Conservation (phyloP, 495 filamentous ascomycete genomes). For the Glutinoglossum americanum region DNA sequence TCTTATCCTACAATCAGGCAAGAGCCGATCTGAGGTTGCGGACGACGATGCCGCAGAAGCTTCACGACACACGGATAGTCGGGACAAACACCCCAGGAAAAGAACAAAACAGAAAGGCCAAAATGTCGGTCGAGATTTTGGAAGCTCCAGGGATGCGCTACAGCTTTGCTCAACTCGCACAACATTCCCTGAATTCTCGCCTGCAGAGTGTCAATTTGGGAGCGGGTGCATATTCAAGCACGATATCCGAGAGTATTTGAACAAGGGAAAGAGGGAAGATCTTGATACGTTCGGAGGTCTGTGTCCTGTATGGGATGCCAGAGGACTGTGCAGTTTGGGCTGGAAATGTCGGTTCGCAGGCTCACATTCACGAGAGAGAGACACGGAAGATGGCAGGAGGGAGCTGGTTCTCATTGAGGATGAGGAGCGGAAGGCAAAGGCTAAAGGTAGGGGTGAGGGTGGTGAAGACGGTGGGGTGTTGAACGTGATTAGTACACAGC, state of each 20-base stretch:
- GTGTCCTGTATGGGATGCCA: conserved; percentile 59
- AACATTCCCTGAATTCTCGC: conserved; percentile 52
- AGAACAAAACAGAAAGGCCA: conserved; percentile 57
- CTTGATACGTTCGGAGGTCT: conserved; percentile 47
- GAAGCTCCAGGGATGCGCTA: conserved; percentile 52
- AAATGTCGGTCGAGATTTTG: conserved; percentile 73
- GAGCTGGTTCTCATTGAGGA: conserved; percentile 54
- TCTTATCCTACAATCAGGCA: conserved; percentile 23
- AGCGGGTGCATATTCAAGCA: conserved; percentile 62
- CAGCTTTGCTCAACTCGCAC: conserved; percentile 53
- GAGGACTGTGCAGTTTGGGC: conserved; percentile 55
- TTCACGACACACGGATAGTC: conserved; percentile 20
- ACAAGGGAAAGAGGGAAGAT: conserved; percentile 59
- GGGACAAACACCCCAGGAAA: conserved; percentile 27
- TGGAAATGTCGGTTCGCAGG: conserved; percentile 84
- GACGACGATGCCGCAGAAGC: conserved; percentile 57
- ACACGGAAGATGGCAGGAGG: conserved; percentile 50
- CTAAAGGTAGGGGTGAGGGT: conserved; percentile 2
- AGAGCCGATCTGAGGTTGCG: conserved; percentile 5
- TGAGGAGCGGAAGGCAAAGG: conserved; percentile 24
- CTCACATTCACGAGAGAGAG: conserved; percentile 59
- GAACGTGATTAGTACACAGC: conserved; percentile 43
- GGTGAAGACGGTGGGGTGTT: conserved; percentile 37
- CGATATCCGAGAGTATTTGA: conserved; percentile 64
- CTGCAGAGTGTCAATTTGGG: conserved; percentile 45